These are phyloP conservation scores for Cyberlindnera mrakii DNA, from an alignment of 805 yeast species.

Conservation along the genomic window DNA sequence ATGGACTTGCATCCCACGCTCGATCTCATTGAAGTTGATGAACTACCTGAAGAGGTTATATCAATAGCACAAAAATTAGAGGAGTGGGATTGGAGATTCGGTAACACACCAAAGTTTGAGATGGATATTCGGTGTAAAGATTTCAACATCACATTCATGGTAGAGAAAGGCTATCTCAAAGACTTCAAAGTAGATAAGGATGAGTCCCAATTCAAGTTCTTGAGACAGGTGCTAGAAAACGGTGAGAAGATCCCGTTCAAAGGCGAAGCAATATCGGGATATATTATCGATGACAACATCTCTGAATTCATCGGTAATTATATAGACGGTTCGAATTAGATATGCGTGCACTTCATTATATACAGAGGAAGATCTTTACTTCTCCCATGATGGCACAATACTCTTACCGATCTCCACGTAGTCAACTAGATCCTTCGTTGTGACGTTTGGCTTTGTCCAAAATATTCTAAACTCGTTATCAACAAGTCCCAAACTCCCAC, in stretches of 20 bases:
- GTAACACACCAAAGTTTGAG: conserved; percentile 69
- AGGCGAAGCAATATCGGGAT: conserved; percentile 41
- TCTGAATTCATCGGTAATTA: conserved; percentile 40
- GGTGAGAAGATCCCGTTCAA: conserved; percentile 30
- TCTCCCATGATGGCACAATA: conserved; percentile 50
- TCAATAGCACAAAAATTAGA: conserved; percentile 36
- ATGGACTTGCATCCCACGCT: conserved; percentile 18
- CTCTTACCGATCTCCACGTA: conserved; percentile 48
- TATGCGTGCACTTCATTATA: neutral
- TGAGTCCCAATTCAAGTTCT: conserved; percentile 29
- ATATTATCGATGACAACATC: conserved; percentile 34
- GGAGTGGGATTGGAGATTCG: conserved; percentile 72
- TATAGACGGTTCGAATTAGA: conserved; percentile 37
- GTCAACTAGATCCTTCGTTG: conserved; percentile 32
- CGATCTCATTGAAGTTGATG: conserved; percentile 23
- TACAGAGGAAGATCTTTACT: neutral
- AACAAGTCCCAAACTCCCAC: conserved; percentile 52
- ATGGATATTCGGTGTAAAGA: conserved; percentile 36
- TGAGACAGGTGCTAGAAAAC: conserved; percentile 24
- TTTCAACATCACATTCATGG: conserved; percentile 31
- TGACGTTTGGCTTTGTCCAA: conserved; percentile 33
- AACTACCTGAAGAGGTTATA: conserved; percentile 31
- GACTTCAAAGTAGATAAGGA: conserved; percentile 21
- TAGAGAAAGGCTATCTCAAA: conserved; percentile 43
- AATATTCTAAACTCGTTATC: conserved; percentile 36